Base-by-base conservation (phyloP, 1,139 yeast species). In the Protomyces inundatus region DNA sequence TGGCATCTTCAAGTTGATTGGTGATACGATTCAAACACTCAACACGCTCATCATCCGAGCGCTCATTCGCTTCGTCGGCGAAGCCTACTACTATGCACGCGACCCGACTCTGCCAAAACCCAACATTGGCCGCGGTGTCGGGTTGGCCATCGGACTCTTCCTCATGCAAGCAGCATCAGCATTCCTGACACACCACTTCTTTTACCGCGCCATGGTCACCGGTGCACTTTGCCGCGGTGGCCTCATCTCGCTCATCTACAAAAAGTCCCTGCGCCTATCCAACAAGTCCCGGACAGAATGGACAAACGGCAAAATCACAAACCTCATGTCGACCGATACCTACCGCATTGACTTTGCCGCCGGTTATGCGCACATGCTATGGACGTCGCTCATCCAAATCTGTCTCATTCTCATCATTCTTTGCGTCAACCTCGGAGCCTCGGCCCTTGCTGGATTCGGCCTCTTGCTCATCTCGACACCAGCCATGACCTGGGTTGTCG, bases 281-380 rank as follows among this genome's bases (percentile, higher is more conserved):
- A 81, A 84, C n/a, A 78, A 79, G 65, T 82, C 93, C 1, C 80
- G 82, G 64, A 82, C 82, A 69, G 77, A 79, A 65, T 88, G 76
- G 71, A 83, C 95, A 0, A 78, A 82, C 33, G 88, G 95, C 66
- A 82, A 81, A 67, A 80, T 90, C 64, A 88, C 95, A 1, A 85
- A 88, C 12, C 75, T 88, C 71, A 81, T 89, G 75, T 86, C 93
- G 12, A 85, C 95, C 1, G 96, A 89, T 72, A 79, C 90, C 64
- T 83, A 91, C 35, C 82, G 96, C 71, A 81, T 90, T 50, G 96
- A 89, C 72, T 82, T 88, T 71, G 93, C 95, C 4, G 73, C 84
- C 40, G 83, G 85, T 6, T 87, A 86, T 75, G 86, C 85, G 69
- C 89, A 90, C 2, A 82, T 84, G 71, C 75, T 84, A 10, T 74